Evolutionary conservation across 1,284 basidiomycete genomes (phyloP).

Genomic region (Austropuccinia psidii): DNA sequence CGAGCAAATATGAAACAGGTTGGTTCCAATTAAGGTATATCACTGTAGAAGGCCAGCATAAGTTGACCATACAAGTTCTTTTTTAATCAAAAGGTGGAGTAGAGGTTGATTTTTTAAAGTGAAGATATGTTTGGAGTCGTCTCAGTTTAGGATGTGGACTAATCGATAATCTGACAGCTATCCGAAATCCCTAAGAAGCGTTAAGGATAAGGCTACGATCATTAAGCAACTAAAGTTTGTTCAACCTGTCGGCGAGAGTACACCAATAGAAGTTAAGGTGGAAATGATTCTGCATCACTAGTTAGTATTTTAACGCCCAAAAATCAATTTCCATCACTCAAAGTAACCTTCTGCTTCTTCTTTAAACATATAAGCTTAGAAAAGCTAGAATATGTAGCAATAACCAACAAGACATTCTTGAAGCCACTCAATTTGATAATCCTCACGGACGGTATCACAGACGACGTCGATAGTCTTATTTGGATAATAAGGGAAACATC

Average conservation of each 20-base stretch:
- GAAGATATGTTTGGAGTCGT: background rate
- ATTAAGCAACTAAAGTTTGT: background rate
- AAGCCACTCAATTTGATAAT: constrained; percentile 59
- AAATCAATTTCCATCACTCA: too few species aligned
- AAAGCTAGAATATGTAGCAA: background rate
- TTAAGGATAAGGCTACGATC: background rate
- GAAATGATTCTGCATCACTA: constrained; percentile 5
- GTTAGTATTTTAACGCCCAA: background rate
- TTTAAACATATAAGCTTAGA: background rate
- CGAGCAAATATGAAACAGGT: constrained; percentile 5
- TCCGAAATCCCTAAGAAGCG: background rate
- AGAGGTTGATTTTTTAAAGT: constrained; percentile 12
- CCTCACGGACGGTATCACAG: constrained; percentile 58
- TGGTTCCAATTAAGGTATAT: too few species aligned
- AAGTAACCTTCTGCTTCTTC: too few species aligned
- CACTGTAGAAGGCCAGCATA: too few species aligned
- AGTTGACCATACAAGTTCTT: background rate
- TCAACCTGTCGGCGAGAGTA: constrained; percentile 5
- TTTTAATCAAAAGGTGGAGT: background rate
- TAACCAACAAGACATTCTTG: background rate
- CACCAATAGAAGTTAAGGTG: constrained; percentile 8
- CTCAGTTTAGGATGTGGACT: background rate
- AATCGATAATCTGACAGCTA: background rate
- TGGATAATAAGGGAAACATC: constrained; percentile 54
- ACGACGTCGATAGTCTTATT: constrained; percentile 54